Evolutionary conservation across 2,329 filamentous ascomycete species (phyloP).

Genomic region (Elsinoe batatas): DNA sequence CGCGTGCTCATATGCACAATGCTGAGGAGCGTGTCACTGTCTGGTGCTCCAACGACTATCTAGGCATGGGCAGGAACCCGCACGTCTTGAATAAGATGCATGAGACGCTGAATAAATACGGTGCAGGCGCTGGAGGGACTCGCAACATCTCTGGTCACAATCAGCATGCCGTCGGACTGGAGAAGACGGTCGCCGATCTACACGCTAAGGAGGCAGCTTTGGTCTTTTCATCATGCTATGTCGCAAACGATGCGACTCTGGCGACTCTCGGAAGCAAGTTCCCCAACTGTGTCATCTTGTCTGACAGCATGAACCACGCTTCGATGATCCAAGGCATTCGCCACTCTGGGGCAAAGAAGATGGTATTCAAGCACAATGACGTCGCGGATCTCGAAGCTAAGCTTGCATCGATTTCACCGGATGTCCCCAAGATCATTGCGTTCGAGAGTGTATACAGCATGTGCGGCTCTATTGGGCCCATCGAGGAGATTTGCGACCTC

Average conservation of each 20-base stretch:
- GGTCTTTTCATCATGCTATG: conserved; percentile 96
- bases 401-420: conserved; percentile 71
- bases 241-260: conserved; percentile 93
- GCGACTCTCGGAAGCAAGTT: conserved; percentile 95
- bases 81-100: conserved; percentile 88
- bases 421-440: conserved; percentile 93
- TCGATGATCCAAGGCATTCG: conserved; percentile 99
- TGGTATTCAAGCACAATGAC: conserved; percentile 98
- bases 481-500: conserved; percentile 89
- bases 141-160: conserved; percentile 98
- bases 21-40: conserved; percentile 84
- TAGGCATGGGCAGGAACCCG: conserved; percentile 91
- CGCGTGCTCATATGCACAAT: conserved; percentile 79
- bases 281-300: conserved; percentile 94
- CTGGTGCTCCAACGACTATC: conserved; percentile 98
- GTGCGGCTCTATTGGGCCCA: conserved; percentile 95
- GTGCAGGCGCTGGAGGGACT: conserved; percentile 88
- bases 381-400: conserved; percentile 87
- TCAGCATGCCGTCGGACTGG: conserved; percentile 78
- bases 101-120: conserved; percentile 85
- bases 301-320: conserved; percentile 92
- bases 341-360: conserved; percentile 89
- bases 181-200: conserved; percentile 71
- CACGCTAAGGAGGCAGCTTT: conserved; percentile 87
- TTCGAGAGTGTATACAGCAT: conserved; percentile 99